A percentile compares a stretch with the other conserved stretches of the same genome.
phyloP scores from a whole-genome alignment of 257 asterid genomes.

The Petrea volubilis region DNA sequence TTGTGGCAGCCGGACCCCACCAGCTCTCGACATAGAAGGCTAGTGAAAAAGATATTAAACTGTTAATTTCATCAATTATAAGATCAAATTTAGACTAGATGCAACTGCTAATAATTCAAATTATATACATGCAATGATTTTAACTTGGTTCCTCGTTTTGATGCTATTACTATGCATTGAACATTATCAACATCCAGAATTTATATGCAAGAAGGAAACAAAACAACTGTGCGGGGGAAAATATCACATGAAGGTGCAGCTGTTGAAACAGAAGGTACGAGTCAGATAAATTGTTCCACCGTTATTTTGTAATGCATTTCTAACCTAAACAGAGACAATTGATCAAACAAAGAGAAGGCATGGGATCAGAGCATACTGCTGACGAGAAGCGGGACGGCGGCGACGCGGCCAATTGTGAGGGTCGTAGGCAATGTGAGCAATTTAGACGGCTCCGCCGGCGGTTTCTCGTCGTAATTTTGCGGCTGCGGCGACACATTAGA shows the following conservation, averaged over 20 bases:
- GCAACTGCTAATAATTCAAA: slow-evolving; percentile 2
- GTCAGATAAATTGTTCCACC: not conserved
- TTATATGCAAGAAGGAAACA: not conserved
- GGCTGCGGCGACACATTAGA: slow-evolving; percentile 26
- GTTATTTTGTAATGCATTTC: not conserved
- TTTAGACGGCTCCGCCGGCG: slow-evolving; percentile 43
- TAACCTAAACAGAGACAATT: slow-evolving; percentile 8
- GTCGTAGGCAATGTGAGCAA: slow-evolving; percentile 94
- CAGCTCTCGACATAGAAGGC: slow-evolving; percentile 86
- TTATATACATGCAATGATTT: not conserved
- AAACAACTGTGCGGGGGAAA: not conserved
- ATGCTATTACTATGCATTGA: not conserved
- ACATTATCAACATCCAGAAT: not conserved
- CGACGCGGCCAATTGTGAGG: slow-evolving; percentile 91
- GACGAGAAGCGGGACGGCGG: slow-evolving; percentile 77
- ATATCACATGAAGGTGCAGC: slow-evolving; percentile 8
- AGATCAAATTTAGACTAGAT: slow-evolving; percentile 2
- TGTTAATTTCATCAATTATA: slow-evolving; percentile 19
- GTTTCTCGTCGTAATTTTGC: slow-evolving; percentile 24
- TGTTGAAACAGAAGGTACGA: not conserved
- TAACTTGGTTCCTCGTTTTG: not conserved
- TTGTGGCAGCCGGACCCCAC: slow-evolving; percentile 92
- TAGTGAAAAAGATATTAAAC: slow-evolving; percentile 28
- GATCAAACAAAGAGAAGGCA: not conserved
- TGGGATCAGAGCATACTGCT: slow-evolving; percentile 53